Base-by-base conservation (phyloP, 2,329 filamentous ascomycete genomes). In the Hypomyces perniciosus region DNA sequence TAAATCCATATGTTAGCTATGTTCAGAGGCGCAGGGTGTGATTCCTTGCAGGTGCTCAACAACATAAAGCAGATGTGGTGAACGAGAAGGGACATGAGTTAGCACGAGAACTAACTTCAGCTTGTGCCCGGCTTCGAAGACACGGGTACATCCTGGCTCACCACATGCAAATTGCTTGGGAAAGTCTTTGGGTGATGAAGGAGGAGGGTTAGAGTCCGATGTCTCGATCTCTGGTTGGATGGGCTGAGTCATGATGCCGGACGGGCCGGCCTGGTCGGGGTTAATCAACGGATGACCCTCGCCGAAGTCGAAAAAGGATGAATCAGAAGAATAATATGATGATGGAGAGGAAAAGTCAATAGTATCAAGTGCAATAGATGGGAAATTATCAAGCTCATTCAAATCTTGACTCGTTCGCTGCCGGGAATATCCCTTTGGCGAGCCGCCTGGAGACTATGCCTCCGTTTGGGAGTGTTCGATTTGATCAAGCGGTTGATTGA, bases 381-480 rank as follows among this genome's bases (percentile, higher is more conserved):
- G 34, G 5, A 8, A 8, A 47, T 46, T 34, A 4, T 26, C 34
- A 43, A 13, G n/a, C 29, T 10, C 30, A 6, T 44, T 30, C 10
- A 4, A 40, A 28, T 39, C 20, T 3, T 7, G 28, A 33, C 51
- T 53, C 51, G 10, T 37, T 49, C 37, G 51, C 33, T 12, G 33
- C 39, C 29, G 46, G 38, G 1, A 9, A 29, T 20, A 20, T 3
- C 20, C 38, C 44, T 37, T 34, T 6, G 7, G 46, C 43, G 42
- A 43, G 46, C 44, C 51, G 12, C 35, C 28, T 1, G 6, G 28
- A 43, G 8, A 39, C 51, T 53, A 53, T 46, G 43, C 41, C 43
- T 39, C 28, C 1, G n/a, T 20, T 26, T 33, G 38, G 27, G 51
- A 53, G 51, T 31, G 1, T 34, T 29, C 6, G 13, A 35, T 4